Percentiles rank a stretch among this genome's conserved stretches.
These are phyloP conservation scores for Mesembryanthemum crystallinum DNA, from an alignment of 148 eudicot species.

Conservation along the genomic window DNA sequence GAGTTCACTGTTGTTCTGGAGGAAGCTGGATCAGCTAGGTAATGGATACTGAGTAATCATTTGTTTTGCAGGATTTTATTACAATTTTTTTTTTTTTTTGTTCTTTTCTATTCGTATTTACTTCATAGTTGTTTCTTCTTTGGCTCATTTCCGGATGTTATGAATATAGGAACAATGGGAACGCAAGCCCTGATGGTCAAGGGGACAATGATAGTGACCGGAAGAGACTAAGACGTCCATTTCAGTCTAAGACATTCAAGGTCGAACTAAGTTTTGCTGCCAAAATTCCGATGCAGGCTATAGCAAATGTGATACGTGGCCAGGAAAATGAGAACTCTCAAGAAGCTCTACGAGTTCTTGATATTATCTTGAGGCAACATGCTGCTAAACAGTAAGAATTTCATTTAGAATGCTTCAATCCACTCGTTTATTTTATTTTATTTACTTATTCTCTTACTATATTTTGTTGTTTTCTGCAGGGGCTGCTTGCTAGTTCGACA, in stretches of 20 bases:
- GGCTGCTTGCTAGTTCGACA: slow-evolving; percentile 94
- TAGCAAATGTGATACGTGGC: slow-evolving; percentile 78
- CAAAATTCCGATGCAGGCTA: slow-evolving; percentile 91
- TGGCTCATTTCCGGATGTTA: neutral
- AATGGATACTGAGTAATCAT: neutral
- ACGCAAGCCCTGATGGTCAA: slow-evolving; percentile 41
- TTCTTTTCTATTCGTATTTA: neutral
- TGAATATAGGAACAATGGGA: slow-evolving; percentile 51
- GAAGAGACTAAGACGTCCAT: slow-evolving; percentile 67
- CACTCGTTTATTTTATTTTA: too few relatives aligned
- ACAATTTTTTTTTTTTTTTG: too few relatives aligned
- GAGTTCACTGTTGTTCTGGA: slow-evolving; percentile 88
- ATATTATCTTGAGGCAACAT: slow-evolving; percentile 89
- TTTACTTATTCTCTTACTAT: neutral
- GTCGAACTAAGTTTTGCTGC: slow-evolving; percentile 95
- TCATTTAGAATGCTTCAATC: neutral
- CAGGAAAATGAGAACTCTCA: slow-evolving; percentile 79
- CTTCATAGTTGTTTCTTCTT: neutral
- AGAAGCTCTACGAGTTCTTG: slow-evolving; percentile 85
- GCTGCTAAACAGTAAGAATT: slow-evolving; percentile 83
- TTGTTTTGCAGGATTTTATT: neutral
- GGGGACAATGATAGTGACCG: slow-evolving; percentile 56
- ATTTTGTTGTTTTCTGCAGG: slow-evolving; percentile 35
- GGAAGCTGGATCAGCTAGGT: slow-evolving; percentile 66
- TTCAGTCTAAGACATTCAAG: slow-evolving; percentile 67